phyloP scores from a whole-genome alignment of 805 yeast species.

The Saccharomycopsis microspora region DNA sequence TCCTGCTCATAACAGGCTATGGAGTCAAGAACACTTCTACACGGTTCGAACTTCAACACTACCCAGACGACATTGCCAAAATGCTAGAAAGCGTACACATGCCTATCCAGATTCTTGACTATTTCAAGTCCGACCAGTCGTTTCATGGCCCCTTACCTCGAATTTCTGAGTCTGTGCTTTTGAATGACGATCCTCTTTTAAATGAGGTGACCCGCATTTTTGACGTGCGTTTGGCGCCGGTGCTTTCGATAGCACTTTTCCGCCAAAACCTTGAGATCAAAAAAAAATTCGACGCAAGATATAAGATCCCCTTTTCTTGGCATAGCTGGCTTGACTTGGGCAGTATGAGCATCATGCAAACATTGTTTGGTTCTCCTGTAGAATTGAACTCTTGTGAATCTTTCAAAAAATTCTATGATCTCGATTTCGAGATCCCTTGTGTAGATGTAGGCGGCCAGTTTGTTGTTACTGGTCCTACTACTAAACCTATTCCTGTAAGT shows the following conservation, averaged over 20 bases:
- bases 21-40: too few relatives aligned
- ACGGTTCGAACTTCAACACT: neutral
- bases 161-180: too few relatives aligned
- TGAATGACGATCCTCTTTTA: neutral
- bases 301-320: conserved; percentile 7
- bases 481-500: neutral
- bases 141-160: too few relatives aligned
- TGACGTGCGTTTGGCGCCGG: conserved; percentile 4
- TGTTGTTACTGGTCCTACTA: conserved; percentile 1
- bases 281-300: neutral
- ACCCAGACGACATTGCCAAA: neutral
- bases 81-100: neutral
- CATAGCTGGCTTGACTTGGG: conserved; percentile 1
- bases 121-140: neutral
- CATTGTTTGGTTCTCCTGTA: neutral
- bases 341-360: neutral
- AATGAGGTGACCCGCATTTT: neutral
- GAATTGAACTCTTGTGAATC: neutral
- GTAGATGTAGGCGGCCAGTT: neutral
- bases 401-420: neutral
- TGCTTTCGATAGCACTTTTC: neutral
- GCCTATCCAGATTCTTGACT: neutral
- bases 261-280: neutral
- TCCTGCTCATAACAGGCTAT: too few relatives aligned
- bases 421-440: neutral